Conservation (phyloP, 768 basidiomycete species). For the Boletus edulis region DNA sequence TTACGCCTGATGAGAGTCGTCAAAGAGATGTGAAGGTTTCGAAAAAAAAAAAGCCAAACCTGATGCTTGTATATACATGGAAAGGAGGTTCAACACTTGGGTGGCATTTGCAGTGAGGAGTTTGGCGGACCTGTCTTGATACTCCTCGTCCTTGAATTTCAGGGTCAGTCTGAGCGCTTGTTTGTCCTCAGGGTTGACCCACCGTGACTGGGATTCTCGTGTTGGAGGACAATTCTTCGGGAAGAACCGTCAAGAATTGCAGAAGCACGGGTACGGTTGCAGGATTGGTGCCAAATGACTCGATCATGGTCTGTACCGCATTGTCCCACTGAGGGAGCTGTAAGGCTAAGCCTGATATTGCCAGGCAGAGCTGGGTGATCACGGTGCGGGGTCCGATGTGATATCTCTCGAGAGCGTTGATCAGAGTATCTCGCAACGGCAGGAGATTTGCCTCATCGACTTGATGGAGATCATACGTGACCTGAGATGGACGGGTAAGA, state of each 20-base stretch:
- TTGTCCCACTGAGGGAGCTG: conserved; percentile 87
- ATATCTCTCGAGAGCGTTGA: conserved; percentile 72
- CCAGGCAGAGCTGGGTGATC: conserved; percentile 85
- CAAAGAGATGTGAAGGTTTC: not conserved
- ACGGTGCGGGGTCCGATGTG: conserved; percentile 78
- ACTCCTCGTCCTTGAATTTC: conserved; percentile 67
- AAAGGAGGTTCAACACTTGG: conserved; percentile 72
- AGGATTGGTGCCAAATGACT: conserved; percentile 81
- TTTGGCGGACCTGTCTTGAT: conserved; percentile 53
- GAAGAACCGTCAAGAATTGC: conserved; percentile 87
- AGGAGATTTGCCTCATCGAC: conserved; percentile 70
- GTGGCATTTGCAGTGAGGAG: conserved; percentile 67
- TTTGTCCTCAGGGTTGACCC: conserved; percentile 32
- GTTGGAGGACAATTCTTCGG: conserved; percentile 85
- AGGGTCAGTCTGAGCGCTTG: conserved; percentile 9
- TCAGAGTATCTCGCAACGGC: conserved; percentile 83
- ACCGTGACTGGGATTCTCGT: conserved; percentile 87
- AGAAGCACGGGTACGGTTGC: conserved; percentile 79
- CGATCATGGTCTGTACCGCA: conserved; percentile 78
- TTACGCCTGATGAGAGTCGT: conserved; percentile 69
- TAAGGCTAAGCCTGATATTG: conserved; percentile 85
- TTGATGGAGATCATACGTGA: conserved; percentile 92
- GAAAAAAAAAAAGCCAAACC: conserved; percentile 49
- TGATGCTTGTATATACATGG: conserved; percentile 84
- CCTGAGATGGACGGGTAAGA: conserved; percentile 52